Conservation (phyloP, 345 rosid genomes). For the Microthlaspi erraticum region DNA sequence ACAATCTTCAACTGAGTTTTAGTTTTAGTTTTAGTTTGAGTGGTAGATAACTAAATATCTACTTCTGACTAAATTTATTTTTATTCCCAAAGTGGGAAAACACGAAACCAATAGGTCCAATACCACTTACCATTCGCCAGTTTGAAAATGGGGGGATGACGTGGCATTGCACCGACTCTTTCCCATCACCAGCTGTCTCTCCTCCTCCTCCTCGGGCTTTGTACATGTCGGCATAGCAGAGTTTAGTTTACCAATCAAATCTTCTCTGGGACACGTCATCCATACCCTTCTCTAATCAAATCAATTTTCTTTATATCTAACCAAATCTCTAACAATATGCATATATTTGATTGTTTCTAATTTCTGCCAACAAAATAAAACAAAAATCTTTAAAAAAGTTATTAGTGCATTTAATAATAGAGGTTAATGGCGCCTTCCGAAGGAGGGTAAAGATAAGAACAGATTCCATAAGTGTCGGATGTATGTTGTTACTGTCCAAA, state of each 20-base stretch:
- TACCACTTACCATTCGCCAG: too few relatives aligned
- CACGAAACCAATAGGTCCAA: too few relatives aligned
- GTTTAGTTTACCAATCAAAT: neutral
- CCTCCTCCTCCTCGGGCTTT: constrained; percentile 12
- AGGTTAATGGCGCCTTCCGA: constrained; percentile 27
- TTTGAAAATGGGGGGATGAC: neutral
- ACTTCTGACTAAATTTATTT: too few relatives aligned
- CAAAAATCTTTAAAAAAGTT: neutral
- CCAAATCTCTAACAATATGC: too few relatives aligned
- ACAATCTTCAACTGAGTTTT: too few relatives aligned
- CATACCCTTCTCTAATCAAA: neutral
- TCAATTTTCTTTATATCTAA: too few relatives aligned
- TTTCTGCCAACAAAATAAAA: neutral
- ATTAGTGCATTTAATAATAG: neutral
- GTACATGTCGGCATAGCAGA: constrained; percentile 10
- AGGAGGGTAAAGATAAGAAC: constrained; percentile 32
- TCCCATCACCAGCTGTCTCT: constrained; percentile 28
- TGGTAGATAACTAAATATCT: too few relatives aligned
- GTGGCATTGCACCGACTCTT: constrained; percentile 32
- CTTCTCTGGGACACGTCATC: neutral
- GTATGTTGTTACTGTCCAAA: constrained; percentile 17
- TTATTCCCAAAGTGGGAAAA: too few relatives aligned
- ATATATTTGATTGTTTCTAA: neutral
- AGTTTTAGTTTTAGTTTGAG: too few relatives aligned
- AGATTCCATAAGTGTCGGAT: constrained; percentile 28